Evolutionary conservation across 2,329 filamentous ascomycete genomes (phyloP), one percentile per base, ranked within the genome.

Genomic region (Chaetomium strumarium): DNA sequence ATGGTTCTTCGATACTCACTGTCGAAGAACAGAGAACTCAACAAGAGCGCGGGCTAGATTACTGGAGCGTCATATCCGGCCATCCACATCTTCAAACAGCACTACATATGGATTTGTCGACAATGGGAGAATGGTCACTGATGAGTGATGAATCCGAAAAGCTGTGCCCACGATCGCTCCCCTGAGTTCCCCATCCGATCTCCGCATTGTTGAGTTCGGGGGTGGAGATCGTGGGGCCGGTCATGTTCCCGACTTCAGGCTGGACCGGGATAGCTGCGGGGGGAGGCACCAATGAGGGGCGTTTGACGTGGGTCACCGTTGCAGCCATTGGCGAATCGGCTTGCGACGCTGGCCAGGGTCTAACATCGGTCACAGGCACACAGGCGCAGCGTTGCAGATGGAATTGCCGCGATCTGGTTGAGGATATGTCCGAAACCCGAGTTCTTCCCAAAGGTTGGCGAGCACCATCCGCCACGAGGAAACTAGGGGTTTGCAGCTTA

Each of bases 361-460:
- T 24, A n/a, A 11, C 11, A 19, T 37, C 43, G 37, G 13, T 37
- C 34, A 16, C 16, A 17, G 13, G 24, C 17, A 14, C 46, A 38
- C 29, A 5, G 13, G 3, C 46, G n/a, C 51, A 31, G 51, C 46
- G 42, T 34, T 34, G 42, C 45, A 46, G 56, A 51, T 49, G 9
- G 50, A 57, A 51, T 20, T 57, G 55, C 55, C 55, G 55, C 41
- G 40, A 42, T 39, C 30, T 36, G 52, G 51, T 51, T 52, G 54
- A 52, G 45, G 48, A 47, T 52, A 53, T 53, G 45, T 41, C 56
- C 56, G 56, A 58, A 49, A 30, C 46, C 56, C 56, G 56, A 58
- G 45, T 17, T 4, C 31, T 29, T 12, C 42, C 34, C 49, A 41
- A 17, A 49, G n/a, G 36, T 49, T 38, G 37, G 45, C 19, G n/a